Conservation (phyloP, 2,329 filamentous ascomycete genomes). For the Byssoonygena ceratinophila region DNA sequence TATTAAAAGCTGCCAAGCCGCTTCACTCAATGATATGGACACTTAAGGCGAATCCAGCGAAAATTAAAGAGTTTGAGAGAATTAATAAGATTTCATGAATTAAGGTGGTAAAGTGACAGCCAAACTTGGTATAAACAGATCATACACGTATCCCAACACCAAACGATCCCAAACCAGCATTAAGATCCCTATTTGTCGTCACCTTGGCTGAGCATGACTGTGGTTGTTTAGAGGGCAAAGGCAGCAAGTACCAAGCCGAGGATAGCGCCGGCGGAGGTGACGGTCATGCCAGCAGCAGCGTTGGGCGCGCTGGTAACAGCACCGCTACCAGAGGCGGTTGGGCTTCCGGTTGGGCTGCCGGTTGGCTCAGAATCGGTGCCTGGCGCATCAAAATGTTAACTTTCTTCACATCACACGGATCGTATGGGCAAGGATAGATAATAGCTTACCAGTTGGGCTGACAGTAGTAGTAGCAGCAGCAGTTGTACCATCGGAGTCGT, state of each 20-base stretch:
- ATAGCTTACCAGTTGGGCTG: conserved; percentile 6
- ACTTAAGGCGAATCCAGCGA: no score
- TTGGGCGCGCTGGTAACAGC: conserved; percentile 21
- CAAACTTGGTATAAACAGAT: conserved; percentile 5
- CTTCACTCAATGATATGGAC: no score
- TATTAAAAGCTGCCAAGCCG: no score
- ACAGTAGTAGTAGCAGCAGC: background rate
- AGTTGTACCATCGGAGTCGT: conserved; percentile 10
- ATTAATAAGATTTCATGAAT: background rate
- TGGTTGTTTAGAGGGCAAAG: conserved; percentile 27
- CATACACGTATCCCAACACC: conserved; percentile 8
- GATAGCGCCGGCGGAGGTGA: conserved; percentile 28
- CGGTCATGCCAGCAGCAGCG: conserved; percentile 24
- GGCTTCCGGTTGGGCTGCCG: conserved; percentile 18
- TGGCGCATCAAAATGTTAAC: background rate
- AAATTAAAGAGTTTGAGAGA: background rate
- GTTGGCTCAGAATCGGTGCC: conserved; percentile 7
- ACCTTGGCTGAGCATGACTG: conserved; percentile 4
- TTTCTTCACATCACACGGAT: background rate
- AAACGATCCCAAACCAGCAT: conserved; percentile 5
- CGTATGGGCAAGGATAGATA: background rate
- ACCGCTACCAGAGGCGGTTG: conserved; percentile 7
- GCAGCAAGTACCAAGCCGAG: conserved; percentile 29
- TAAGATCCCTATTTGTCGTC: conserved; percentile 5
- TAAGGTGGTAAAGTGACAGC: background rate